phyloP scores from a whole-genome alignment of 805 yeast species.

The Yamadazyma akitaensis region DNA sequence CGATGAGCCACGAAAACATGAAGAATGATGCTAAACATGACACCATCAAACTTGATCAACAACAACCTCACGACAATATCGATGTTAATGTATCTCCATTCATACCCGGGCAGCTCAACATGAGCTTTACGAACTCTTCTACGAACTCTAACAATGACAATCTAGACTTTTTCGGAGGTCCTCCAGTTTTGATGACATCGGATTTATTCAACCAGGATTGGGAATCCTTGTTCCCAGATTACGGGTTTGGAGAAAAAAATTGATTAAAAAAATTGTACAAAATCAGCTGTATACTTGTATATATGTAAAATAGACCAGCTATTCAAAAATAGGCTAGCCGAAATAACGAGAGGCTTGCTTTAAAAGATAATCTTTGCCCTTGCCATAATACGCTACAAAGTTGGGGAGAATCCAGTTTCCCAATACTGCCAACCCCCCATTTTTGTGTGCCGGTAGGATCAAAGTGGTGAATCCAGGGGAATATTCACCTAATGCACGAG shows the following conservation, averaged over 20 bases:
- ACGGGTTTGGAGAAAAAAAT: conserved; percentile 28
- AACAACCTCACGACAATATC: background rate
- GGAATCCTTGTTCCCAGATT: conserved; percentile 50
- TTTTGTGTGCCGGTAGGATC: background rate
- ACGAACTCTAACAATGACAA: conserved; percentile 4
- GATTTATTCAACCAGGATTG: conserved; percentile 47
- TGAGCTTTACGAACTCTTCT: conserved; percentile 7
- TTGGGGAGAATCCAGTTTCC: conserved; percentile 2
- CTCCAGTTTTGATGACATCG: conserved; percentile 51
- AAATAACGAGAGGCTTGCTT: background rate
- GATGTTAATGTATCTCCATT: background rate
- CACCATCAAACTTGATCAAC: background rate
- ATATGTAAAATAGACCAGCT: conserved; percentile 1
- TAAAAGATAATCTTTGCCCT: conserved; percentile 7
- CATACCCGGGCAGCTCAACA: conserved; percentile 2
- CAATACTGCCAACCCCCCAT: conserved; percentile 4
- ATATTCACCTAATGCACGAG: too few species aligned
- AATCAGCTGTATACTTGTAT: background rate
- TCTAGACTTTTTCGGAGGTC: conserved; percentile 47
- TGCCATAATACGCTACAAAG: background rate
- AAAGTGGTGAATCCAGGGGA: background rate
- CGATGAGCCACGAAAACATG: background rate
- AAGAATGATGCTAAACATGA: background rate
- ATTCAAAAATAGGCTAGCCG: background rate
- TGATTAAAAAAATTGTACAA: background rate